Percentiles rank a stretch among this genome's conserved stretches.
phyloP scores from a whole-genome alignment of 768 basidiomycete genomes.

The Lactarius pseudohatsudake region DNA sequence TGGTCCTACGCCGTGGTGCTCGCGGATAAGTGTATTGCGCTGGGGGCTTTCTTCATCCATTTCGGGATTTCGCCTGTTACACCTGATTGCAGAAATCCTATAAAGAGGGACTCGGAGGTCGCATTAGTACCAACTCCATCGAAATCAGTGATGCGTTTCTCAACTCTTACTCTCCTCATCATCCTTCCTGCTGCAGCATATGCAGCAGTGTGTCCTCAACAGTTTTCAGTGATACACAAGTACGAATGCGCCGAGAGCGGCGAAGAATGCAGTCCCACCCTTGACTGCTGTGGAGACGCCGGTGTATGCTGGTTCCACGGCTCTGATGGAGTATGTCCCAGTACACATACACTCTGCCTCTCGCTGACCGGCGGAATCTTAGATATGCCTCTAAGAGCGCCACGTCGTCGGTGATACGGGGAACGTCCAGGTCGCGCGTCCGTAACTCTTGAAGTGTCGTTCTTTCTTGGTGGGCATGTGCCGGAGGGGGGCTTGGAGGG shows the following conservation, averaged over 20 bases:
- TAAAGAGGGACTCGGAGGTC: not conserved
- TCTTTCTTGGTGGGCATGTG: too few relatives aligned
- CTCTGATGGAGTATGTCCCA: too few relatives aligned
- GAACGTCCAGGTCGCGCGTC: too few relatives aligned
- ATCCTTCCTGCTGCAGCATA: conserved; percentile 5
- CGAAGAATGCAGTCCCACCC: not conserved
- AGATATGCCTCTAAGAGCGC: too few relatives aligned
- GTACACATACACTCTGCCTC: too few relatives aligned
- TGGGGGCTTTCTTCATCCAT: not conserved
- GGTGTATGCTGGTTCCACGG: too few relatives aligned
- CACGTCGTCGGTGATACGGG: too few relatives aligned
- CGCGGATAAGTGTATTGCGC: too few relatives aligned
- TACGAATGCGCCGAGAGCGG: not conserved
- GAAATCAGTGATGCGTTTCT: conserved; percentile 4
- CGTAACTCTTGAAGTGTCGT: too few relatives aligned
- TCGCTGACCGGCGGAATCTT: too few relatives aligned
- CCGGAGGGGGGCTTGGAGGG: too few relatives aligned
- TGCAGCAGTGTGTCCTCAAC: conserved; percentile 3
- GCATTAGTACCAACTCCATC: not conserved
- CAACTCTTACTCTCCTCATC: not conserved
- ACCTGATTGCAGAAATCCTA: not conserved
- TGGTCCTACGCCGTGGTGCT: too few relatives aligned
- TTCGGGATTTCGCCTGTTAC: not conserved
- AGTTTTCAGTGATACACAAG: not conserved
- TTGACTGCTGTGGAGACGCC: not conserved